Evolutionary conservation across 75 land plant genomes (phyloP), one percentile per base, ranked within the genome.

Genomic region (Selaginella tamariscina): DNA sequence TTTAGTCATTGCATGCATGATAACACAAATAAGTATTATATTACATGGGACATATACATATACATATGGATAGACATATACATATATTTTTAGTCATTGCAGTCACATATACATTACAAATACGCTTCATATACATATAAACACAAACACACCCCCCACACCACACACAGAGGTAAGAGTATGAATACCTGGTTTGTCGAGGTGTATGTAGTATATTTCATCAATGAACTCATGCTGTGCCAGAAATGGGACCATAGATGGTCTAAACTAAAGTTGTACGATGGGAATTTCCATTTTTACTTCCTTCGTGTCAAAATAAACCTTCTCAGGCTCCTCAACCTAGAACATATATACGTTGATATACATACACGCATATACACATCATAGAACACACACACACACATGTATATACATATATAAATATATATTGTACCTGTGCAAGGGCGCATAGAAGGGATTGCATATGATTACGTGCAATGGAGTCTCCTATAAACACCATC

Each of bases 171-270:
- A n/a, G n/a, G n/a, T n/a, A n/a, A n/a, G n/a, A n/a, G n/a, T n/a
- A n/a, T n/a, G n/a, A n/a, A n/a, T n/a, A n/a, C n/a, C 79, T 8
- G 76, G 73, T 26, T 30, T 24, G 55, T 82, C 83, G 56, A 86
- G 44, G 55, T 68, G 72, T 30, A 86, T 39, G 49, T 39, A 15
- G 49, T 39, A 39, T 5, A 39, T 39, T 15, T 39, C 49, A 15
- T 39, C 49, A 5, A 39, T 15, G 49, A 39, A 39, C 49, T 39
- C 49, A 5, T 82, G 82, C 18, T 71, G 54, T 13, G 83, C 87
- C 0, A 89, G 81, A 72, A 83, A 89, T 0, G 94, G 87, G 94
- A 89, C 93, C 93, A 89, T 56, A 75, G 70, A 54, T 81, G 67
- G 1, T 83, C 81, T 13, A 89, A 55, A 20, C 73, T 84, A 54